Base-by-base conservation (phyloP, 2,329 filamentous ascomycete species). In the Neoscytalidium dimidiatum region DNA sequence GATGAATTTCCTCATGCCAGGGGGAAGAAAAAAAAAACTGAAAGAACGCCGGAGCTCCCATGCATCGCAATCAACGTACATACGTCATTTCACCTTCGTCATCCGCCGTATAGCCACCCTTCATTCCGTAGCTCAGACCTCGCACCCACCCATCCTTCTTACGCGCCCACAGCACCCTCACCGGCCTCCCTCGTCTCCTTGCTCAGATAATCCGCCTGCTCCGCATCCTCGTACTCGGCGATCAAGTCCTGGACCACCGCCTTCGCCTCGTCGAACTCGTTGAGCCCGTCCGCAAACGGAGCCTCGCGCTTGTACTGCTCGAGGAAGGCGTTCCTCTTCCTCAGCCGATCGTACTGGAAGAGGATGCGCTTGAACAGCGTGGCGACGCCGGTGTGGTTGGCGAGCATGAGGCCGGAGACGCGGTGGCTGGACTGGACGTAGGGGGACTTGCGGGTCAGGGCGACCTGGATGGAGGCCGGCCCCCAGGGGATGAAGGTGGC, bases 401-500 rank as follows among this genome's bases (percentile, higher is more conserved):
- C 95, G 66, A 99, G 83, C 95, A 99, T 99, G 66, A 99, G 85
- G 2, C 95, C 95, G 69, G 92, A 97, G 62, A 99, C 95, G 56
- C 95, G 90, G 75, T 97, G 93, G 70, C 92, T 92, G 82, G 96
- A 96, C 64, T 92, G 91, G 46, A 97, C 90, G 75, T 99, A 98
- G 1, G 96, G 96, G 46, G 94, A 97, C 74, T 96, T 92, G 82
- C 97, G 97, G 2, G 95, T 97, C 67, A 99, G 81, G 3, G 95
- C 96, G 13, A 99, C 95, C 79, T 99, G 95, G 69, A 99, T 99
- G 74, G 92, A 96, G 29, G 95, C 95, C 0, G 95, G 95, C 0
- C 95, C 95, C 95, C 95, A 99, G 9, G 96, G 95, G 68, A 99
- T 99, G 75, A 99, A 99, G 0, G 92, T 96, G 9, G 95, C 96